phyloP scores from a whole-genome alignment of 495 filamentous ascomycete genomes.

The Bacidia gigantensis region DNA sequence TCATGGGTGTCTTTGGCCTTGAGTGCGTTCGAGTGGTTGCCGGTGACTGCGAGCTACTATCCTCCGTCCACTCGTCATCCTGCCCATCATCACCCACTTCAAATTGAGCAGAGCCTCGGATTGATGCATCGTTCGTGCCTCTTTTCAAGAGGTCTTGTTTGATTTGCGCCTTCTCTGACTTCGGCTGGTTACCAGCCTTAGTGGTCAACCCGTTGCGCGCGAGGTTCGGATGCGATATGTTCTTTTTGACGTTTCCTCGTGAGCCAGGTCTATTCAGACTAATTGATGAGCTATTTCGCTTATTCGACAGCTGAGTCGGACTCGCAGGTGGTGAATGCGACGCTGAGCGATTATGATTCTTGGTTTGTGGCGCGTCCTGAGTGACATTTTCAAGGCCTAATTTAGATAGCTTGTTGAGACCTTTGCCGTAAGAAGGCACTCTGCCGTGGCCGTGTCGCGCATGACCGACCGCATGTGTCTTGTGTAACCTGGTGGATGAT shows the following conservation, averaged over 20 bases:
- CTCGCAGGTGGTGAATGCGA: conserved; percentile 17
- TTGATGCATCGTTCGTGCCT: conserved; percentile 8
- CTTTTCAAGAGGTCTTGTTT: conserved; percentile 10
- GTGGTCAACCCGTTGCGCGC: conserved; percentile 6
- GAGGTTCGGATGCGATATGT: conserved; percentile 11
- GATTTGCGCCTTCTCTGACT: conserved; percentile 12
- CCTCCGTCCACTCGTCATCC: conserved; percentile 20
- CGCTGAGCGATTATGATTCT: conserved; percentile 11
- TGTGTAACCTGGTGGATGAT: conserved; percentile 15
- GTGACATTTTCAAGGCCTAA: conserved; percentile 5
- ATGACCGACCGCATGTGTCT: conserved; percentile 19
- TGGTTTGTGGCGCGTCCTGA: conserved; percentile 4
- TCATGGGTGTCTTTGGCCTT: conserved; percentile 5
- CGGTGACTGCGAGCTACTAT: conserved; percentile 17
- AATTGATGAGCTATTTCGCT: conserved; percentile 15
- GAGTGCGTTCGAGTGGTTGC: conserved; percentile 9
- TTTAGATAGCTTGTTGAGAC: conserved; percentile 27
- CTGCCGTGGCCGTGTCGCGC: conserved; percentile 14
- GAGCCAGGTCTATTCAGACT: conserved; percentile 12
- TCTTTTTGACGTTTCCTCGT: conserved; percentile 15
- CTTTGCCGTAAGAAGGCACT: conserved; percentile 28
- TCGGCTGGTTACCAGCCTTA: conserved; percentile 13
- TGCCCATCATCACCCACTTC: conserved; percentile 11
- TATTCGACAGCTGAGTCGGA: conserved; percentile 8
- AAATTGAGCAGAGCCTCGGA: conserved; percentile 12